Conservation (phyloP, 1,284 basidiomycete genomes). For the Hemileia vastatrix region DNA sequence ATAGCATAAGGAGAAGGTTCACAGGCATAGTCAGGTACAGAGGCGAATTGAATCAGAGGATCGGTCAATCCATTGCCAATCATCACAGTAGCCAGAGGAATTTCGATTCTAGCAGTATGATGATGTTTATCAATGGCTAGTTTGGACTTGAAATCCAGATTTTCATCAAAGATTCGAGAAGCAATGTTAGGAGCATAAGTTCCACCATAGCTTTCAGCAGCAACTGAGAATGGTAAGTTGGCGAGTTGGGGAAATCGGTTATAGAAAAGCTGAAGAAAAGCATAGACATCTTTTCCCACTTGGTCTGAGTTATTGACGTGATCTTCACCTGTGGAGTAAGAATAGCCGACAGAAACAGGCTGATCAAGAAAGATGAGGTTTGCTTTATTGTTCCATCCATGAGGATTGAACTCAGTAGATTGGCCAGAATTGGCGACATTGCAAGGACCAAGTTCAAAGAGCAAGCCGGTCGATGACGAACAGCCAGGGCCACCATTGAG, state of each 20-base stretch:
- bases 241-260: conserved; percentile 41
- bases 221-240: conserved; percentile 42
- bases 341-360: conserved; percentile 40
- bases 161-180: conserved; percentile 63
- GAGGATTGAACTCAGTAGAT: conserved; percentile 35
- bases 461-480: conserved; percentile 30
- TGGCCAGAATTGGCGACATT: conserved; percentile 36
- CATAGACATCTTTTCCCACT: conserved; percentile 39
- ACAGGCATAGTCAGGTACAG: conserved; percentile 69
- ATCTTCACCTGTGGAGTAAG: conserved; percentile 35
- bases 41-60: conserved; percentile 52
- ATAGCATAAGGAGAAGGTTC: conserved; percentile 58
- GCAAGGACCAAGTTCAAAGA: conserved; percentile 45
- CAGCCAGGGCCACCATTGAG: conserved; percentile 44
- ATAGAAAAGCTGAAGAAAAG: conserved; percentile 46
- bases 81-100: conserved; percentile 68
- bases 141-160: conserved; percentile 47
- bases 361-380: conserved; percentile 41
- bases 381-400: conserved; percentile 40
- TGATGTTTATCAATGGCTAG: conserved; percentile 33
- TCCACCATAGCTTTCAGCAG: conserved; percentile 58
- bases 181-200: conserved; percentile 70
- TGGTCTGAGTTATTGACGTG: conserved; percentile 31
- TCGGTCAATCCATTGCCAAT: conserved; percentile 75
- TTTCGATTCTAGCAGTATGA: conserved; percentile 48